Conservation (phyloP, 352 stramenopile genomes). For the Elongisporangium anandrum region DNA sequence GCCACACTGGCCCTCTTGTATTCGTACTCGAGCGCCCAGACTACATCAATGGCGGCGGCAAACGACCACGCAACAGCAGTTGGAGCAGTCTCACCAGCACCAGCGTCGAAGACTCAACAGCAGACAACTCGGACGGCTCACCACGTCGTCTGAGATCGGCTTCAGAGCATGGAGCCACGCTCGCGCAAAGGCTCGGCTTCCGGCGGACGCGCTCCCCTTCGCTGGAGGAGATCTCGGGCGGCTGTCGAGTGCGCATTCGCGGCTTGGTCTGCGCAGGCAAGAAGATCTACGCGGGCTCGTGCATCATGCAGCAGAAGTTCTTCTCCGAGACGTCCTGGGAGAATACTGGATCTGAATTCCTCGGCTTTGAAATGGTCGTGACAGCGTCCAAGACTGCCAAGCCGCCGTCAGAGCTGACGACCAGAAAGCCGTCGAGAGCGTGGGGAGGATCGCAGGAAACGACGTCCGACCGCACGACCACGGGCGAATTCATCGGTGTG, state of each 20-base stretch:
- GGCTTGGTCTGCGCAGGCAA: conserved; percentile 18
- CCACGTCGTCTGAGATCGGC: not conserved
- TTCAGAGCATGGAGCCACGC: not conserved
- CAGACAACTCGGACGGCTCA: not conserved
- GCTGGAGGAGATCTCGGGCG: conserved; percentile 27
- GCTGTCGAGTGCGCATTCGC: conserved; percentile 22
- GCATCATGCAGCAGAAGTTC: conserved; percentile 26
- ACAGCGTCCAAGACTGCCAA: conserved; percentile 10
- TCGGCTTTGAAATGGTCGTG: conserved; percentile 28
- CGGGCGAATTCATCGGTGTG: conserved; percentile 31
- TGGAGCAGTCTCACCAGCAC: conserved; percentile 4
- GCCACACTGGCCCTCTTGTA: conserved; percentile 25
- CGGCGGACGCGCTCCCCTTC: conserved; percentile 8
- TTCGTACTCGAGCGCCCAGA: conserved; percentile 21
- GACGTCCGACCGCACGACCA: conserved; percentile 26
- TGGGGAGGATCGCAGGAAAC: conserved; percentile 6
- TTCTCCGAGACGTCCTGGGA: conserved; percentile 7
- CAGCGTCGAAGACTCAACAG: not conserved
- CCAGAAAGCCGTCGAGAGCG: not conserved
- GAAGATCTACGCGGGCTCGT: conserved; percentile 19
- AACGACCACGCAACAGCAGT: not conserved
- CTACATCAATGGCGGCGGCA: not conserved
- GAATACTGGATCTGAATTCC: conserved; percentile 4
- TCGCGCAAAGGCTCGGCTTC: conserved; percentile 13
- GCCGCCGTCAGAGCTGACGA: conserved; percentile 4